Base-by-base conservation (phyloP, 805 yeast species). In the Zygoascus tannicola region DNA sequence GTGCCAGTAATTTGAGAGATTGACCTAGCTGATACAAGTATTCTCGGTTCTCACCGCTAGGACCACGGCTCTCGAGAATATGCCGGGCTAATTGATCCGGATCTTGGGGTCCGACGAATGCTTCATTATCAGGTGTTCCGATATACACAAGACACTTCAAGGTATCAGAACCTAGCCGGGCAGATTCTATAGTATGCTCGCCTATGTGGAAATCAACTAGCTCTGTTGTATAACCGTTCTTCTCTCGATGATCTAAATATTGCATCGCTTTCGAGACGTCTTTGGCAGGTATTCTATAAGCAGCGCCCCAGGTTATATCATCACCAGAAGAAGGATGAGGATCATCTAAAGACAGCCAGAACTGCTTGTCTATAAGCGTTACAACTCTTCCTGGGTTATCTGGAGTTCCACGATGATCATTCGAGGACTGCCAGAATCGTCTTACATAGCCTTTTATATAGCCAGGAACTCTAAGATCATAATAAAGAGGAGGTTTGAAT, bases 381-480 rank as follows among this genome's bases (percentile, higher is more conserved):
- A 76, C 95, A 1, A 88, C 97, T 28, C 97, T 64, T 0, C 97
- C 97, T 1, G 94, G 95, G n/a, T 64, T 58, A 45, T 76, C 84
- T 0, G 85, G 86, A 0, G 94, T 82, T 1, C 97, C 97, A 43
- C 97, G 65, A 60, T 90, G 95, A 59, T 88, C 97, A 20, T 80
- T 76, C 8, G 92, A 81, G 30, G 85, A 74, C 61, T 88, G 97
- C 96, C 96, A 88, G 58, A 88, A 88, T 37, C 95, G 65, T 18
- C 97, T 70, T 1, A 80, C 75, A 52, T 68, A 86, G 1, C 96
- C 96, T 41, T 69, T 68, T 20, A 88, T 69, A 38, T 79, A 74
- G 0, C 96, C 96, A 0, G 86, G 79, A 7, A 83, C 71, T 32
- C 77, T 64, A 54, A 72, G 68, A 39, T 75, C 68, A 48, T 75